Percentiles rank a stretch among this genome's conserved stretches.
Evolutionary conservation across 176 grass and related monocot species (phyloP).

Genomic region (Canna indica): DNA sequence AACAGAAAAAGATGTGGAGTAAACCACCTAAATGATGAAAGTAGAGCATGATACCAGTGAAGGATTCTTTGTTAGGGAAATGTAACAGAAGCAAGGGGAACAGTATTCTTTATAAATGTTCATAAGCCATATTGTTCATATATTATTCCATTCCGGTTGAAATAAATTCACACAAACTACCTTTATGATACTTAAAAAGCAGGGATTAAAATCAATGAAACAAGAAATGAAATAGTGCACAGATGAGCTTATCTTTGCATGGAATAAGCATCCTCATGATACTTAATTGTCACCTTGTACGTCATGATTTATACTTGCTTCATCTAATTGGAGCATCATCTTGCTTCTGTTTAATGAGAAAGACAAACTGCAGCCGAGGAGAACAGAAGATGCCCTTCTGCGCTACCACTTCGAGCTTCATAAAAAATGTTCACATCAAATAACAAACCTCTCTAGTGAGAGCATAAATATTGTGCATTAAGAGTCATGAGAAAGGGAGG

Average conservation of each 20-base stretch:
- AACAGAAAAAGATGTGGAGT: conserved; percentile 33
- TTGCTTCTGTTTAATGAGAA: not conserved
- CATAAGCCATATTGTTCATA: not conserved
- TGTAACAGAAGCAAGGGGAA: not conserved
- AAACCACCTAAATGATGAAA: not conserved
- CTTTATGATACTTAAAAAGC: too few relatives aligned
- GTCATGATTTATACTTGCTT: not conserved
- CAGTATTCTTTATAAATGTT: not conserved
- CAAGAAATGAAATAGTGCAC: not conserved
- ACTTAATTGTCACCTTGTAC: not conserved
- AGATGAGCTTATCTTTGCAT: not conserved
- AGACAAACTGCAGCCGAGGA: not conserved
- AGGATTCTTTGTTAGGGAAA: not conserved
- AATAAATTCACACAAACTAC: not conserved
- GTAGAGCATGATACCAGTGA: not conserved
- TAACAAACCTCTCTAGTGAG: not conserved
- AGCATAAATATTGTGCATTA: not conserved
- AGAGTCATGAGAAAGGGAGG: not conserved
- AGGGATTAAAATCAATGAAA: not conserved
- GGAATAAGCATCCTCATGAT: not conserved
- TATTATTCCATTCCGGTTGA: not conserved
- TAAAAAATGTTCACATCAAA: not conserved
- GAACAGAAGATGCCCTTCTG: not conserved
- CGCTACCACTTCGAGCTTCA: not conserved
- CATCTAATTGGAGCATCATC: not conserved